Evolutionary conservation across 176 grass and related monocot genomes (phyloP), one percentile per base, ranked within the genome.

Genomic region (Urochloa ruziziensis): DNA sequence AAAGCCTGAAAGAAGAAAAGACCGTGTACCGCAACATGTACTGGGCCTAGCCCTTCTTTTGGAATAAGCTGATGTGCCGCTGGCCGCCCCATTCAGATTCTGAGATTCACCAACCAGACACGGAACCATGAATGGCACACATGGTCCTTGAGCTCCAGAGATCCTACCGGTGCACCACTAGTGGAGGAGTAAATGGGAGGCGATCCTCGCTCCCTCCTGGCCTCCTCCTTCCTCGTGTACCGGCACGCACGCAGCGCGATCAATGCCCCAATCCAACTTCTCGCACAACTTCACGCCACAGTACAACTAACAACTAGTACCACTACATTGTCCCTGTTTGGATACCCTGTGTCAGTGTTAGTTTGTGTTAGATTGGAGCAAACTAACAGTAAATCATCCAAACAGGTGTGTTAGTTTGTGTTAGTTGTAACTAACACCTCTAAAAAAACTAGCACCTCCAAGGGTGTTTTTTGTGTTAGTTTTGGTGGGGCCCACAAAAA

Each of bases 21-120:
- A 47, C 21, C 58, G 16, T 32, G 24, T 44, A 21, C 39, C 58
- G 30, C 42, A n/a, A 9, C 10, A 2, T 5, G 76, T 65, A 46
- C 59, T 30, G 56, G 8, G 4, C 12, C 30, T 43, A 6, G 25
- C 19, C 5, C 75, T 40, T 2, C 28, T 33, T 78, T 68, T 47
- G 9, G 49, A 6, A 53, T 10, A 4, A 52, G 57, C 10, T 27
- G 15, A 62, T 39, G 81, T 15, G 23, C 47, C 32, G 1, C 57
- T 46, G 9, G n/a, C 10, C 13, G 34, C 18, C 11, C 2, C n/a
- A 0, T 9, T 14, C 57, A 24, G 67, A 58, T 74, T 59, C 48
- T 46, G 30, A 25, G 67, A 58, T 80, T 75, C 60, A 67, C 78
- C 77, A 80, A 67, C 69, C 84, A 17, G 4, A 19, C 35, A 75